Evolutionary conservation across 2,329 filamentous ascomycete genomes (phyloP), one percentile per base, ranked within the genome.

Genomic region (Didymella exigua): DNA sequence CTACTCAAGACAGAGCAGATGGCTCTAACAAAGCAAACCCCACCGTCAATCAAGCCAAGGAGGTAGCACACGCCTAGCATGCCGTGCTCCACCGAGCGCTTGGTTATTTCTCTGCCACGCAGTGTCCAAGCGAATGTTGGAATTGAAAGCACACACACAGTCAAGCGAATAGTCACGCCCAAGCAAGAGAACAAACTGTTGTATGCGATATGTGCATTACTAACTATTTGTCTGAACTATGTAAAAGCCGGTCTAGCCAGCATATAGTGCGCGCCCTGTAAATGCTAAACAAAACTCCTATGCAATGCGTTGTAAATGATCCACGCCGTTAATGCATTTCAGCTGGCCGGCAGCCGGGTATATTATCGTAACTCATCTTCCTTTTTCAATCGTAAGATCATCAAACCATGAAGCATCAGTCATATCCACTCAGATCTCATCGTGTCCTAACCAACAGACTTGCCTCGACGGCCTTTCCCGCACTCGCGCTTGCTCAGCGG

Each of bases 401-500:
- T 48, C 43, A n/a, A 16, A 37, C 33, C 47, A 41, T 49, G 19
- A 31, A 24, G 18, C 41, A 24, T 40, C 36, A 46, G 23, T 21
- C 11, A 16, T 18, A 36, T 7, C 9, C 5, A 34, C 14, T 40
- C 37, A 5, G n/a, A n/a, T n/a, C n/a, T n/a, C n/a, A n/a, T n/a
- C n/a, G 7, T 14, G 9, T 31, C 18, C 21, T 19, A 53, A 24
- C 65, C 62, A 48, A 68, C 38, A 19, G 54, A 59, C 63, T 67
- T 68, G 45, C 65, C 68, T 42, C 70, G 67, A 61, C 68, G 70
- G 1, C 72, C 71, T 41, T 70, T 63, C 0, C 71, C 72, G 47
- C 70, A 79, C 77, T 93, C 89, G 76, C 89, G 87, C 66, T 88
- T 81, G 8, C 86, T 86, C 10, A 92, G 79, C 3, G 86, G 80